Base-by-base conservation (phyloP, 1,284 basidiomycete genomes). In the Hortiboletus rubellus region DNA sequence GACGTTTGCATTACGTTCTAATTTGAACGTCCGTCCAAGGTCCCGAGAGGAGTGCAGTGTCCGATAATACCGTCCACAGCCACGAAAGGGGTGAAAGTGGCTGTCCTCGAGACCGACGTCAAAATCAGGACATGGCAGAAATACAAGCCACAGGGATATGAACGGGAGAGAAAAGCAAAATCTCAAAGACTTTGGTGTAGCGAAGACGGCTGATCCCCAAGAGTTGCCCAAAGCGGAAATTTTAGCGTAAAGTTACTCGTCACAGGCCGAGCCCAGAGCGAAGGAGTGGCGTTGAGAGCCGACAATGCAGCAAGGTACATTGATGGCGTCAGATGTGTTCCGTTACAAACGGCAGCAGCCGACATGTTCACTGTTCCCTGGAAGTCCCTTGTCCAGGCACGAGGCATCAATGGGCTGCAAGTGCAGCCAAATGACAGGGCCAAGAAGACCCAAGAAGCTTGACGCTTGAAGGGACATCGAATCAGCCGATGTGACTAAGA, bases 351-450 rank as follows among this genome's bases (percentile, higher is more conserved):
- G 54, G 63, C 52, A 56, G n/a, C n/a, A 42, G 34, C 33, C 48
- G 46, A 46, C 7, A 37, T 18, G 34, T 43, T 46, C 44, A 48
- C 12, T 42, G 33, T 50, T 31, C 34, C 40, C 36, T 52, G 47
- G 33, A 48, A 54, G 55, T 56, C 47, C 60, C 48, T 59, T 50
- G 41, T 57, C 59, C 51, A 56, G 55, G 53, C 57, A 71, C 58
- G 48, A 66, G 63, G 55, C 36, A 47, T 58, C 44, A 24, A 22
- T 38, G 30, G 18, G 44, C 15, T 41, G 53, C 43, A 37, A 37
- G n/a, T 40, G 31, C 55, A 43, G 37, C 33, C 40, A 42, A 52
- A 43, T 24, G 51, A 48, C 63, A 42, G 17, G 50, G 33, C 36
- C 48, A 56, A 54, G 22, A 48, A 46, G 30, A 42, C 34, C 50